Evolutionary conservation across 306 rosid species (phyloP).

Genomic region (Datisca glomerata): DNA sequence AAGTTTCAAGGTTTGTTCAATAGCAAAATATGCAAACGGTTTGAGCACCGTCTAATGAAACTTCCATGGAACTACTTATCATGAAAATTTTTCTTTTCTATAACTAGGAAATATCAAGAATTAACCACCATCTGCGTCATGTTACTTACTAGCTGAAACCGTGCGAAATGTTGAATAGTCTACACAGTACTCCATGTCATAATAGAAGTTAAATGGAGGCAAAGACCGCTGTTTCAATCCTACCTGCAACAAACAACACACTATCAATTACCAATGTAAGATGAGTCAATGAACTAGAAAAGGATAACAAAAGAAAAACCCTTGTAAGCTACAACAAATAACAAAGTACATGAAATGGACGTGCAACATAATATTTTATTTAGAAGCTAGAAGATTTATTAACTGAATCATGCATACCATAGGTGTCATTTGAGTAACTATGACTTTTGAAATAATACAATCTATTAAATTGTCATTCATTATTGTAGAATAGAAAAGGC

Average conservation of each 20-base stretch:
- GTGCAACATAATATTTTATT: slow-evolving; percentile 10
- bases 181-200: slow-evolving; percentile 88
- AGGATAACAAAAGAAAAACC: no score
- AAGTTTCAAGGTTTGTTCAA: no score
- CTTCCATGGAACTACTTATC: no score
- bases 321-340: slow-evolving; percentile 6
- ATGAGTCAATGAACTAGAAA: no score
- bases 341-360: slow-evolving; percentile 2
- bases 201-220: slow-evolving; percentile 48
- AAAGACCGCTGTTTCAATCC: slow-evolving; percentile 36
- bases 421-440: slow-evolving; percentile 40
- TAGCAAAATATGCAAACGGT: no score
- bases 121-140: no score
- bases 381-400: not conserved
- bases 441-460: slow-evolving; percentile 61
- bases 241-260: slow-evolving; percentile 36
- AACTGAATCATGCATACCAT: slow-evolving; percentile 37
- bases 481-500: slow-evolving; percentile 76
- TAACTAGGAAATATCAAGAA: no score
- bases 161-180: slow-evolving; percentile 80
- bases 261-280: slow-evolving; percentile 1
- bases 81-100: no score
- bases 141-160: no score
- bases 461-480: slow-evolving; percentile 84
- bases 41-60: no score